phyloP scores from a whole-genome alignment of 139 green algal species.

The Volvox reticuliferus region DNA sequence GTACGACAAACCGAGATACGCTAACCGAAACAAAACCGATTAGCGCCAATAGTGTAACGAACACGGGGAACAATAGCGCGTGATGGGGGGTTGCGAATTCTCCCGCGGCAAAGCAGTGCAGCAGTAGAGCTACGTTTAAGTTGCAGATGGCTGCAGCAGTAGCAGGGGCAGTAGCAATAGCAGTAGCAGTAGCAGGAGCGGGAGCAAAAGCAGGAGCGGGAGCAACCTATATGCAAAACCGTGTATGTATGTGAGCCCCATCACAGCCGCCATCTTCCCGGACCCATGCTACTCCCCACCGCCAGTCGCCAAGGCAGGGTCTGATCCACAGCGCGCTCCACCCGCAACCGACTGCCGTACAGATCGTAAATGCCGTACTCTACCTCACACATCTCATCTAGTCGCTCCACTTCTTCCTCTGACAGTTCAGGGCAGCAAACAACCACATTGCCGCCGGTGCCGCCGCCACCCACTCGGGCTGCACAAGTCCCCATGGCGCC shows the following conservation, averaged over 20 bases:
- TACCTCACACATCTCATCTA: conserved; percentile 7
- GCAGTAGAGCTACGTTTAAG: too few relatives aligned
- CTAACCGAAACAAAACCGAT: too few relatives aligned
- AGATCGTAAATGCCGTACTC: conserved; percentile 1
- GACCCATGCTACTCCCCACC: conserved; percentile 2
- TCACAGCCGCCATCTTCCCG: conserved; percentile 5
- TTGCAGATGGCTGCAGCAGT: too few relatives aligned
- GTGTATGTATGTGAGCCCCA: background rate
- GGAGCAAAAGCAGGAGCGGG: too few relatives aligned
- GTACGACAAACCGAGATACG: too few relatives aligned
- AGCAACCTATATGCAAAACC: too few relatives aligned
- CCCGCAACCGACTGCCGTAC: conserved; percentile 23
- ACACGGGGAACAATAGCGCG: too few relatives aligned
- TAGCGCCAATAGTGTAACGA: too few relatives aligned
- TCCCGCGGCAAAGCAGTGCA: too few relatives aligned
- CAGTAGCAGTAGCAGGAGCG: too few relatives aligned
- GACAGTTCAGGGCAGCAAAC: conserved; percentile 34
- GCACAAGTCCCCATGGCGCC: background rate
- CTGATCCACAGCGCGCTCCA: background rate
- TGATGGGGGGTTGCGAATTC: too few relatives aligned
- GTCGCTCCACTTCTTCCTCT: background rate
- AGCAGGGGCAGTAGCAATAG: too few relatives aligned
- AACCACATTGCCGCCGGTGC: background rate
- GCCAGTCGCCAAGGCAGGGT: conserved; percentile 7
- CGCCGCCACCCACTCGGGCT: background rate